These are phyloP conservation scores for Rhodamnia rubescens DNA, from an alignment of 345 rosid genomes.

Conservation along the genomic window DNA sequence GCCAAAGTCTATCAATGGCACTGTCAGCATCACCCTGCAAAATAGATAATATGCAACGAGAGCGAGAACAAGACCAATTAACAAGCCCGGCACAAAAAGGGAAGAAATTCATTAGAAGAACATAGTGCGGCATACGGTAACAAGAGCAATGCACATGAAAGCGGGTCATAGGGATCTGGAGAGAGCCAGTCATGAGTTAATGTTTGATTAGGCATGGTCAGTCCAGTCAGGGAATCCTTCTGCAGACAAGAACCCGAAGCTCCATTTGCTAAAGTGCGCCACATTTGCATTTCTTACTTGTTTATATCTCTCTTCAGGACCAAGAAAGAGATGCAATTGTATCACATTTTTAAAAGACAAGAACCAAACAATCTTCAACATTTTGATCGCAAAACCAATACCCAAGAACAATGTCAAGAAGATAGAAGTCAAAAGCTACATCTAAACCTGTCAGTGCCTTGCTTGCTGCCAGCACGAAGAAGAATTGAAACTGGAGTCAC, in stretches of 20 bases:
- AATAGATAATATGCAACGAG: not conserved
- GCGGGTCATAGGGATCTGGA: not conserved
- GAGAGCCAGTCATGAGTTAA: not conserved
- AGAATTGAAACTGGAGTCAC: not conserved
- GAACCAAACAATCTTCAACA: not conserved
- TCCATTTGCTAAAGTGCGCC: not conserved
- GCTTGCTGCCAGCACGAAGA: not conserved
- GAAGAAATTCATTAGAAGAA: not conserved
- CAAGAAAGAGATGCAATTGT: not conserved
- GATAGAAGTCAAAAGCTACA: not conserved
- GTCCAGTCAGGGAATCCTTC: not conserved
- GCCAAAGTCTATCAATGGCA: constrained; percentile 54
- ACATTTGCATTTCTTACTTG: not conserved
- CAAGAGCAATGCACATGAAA: not conserved
- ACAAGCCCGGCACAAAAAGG: not conserved
- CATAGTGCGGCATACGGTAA: not conserved
- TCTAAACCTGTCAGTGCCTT: not conserved
- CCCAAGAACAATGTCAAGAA: not conserved
- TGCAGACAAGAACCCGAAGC: not conserved
- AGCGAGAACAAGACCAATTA: not conserved
- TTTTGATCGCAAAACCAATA: not conserved
- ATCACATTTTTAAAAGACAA: not conserved
- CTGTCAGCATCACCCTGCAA: constrained; percentile 52
- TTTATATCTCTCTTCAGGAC: not conserved
- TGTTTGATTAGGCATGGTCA: not conserved